phyloP scores from a whole-genome alignment of 2,329 filamentous ascomycete genomes.

The Colletotrichum musicola region DNA sequence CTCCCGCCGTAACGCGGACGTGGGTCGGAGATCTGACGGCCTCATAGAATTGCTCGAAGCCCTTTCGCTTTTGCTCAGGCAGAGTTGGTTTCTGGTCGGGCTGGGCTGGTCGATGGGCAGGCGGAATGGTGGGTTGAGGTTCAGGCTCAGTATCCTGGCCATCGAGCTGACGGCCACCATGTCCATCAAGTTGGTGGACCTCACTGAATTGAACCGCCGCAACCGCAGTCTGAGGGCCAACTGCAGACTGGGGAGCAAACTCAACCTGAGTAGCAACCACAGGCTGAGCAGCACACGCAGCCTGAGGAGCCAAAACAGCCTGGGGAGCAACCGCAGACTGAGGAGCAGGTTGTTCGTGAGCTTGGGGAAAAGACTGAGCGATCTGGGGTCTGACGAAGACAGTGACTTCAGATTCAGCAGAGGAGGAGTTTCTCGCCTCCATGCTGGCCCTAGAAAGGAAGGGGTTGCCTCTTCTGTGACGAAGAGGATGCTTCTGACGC shows the following conservation, averaged over 20 bases:
- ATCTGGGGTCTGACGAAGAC: neutral
- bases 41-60: slow-evolving; percentile 77
- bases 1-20: slow-evolving; percentile 75
- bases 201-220: neutral
- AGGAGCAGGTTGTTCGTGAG: neutral
- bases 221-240: too few species aligned
- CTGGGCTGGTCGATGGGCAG: too few species aligned
- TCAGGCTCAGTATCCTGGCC: slow-evolving; percentile 54
- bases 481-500: slow-evolving; percentile 13
- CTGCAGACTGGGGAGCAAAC: neutral
- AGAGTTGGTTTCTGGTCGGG: slow-evolving; percentile 38
- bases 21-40: slow-evolving; percentile 77
- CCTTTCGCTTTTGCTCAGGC: slow-evolving; percentile 69
- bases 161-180: slow-evolving; percentile 49
- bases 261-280: neutral
- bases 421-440: slow-evolving; percentile 32
- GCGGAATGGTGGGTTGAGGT: neutral
- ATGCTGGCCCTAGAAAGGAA: slow-evolving; percentile 20
- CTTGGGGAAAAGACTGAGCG: neutral
- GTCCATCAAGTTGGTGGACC: slow-evolving; percentile 26
- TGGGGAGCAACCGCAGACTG: neutral
- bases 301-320: too few species aligned
- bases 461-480: slow-evolving; percentile 20
- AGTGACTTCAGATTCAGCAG: slow-evolving; percentile 14
- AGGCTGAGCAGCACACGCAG: too few species aligned